Evolutionary conservation across 2,329 filamentous ascomycete genomes (phyloP), one percentile per base, ranked within the genome.

Genomic region (Acarospora socialis): DNA sequence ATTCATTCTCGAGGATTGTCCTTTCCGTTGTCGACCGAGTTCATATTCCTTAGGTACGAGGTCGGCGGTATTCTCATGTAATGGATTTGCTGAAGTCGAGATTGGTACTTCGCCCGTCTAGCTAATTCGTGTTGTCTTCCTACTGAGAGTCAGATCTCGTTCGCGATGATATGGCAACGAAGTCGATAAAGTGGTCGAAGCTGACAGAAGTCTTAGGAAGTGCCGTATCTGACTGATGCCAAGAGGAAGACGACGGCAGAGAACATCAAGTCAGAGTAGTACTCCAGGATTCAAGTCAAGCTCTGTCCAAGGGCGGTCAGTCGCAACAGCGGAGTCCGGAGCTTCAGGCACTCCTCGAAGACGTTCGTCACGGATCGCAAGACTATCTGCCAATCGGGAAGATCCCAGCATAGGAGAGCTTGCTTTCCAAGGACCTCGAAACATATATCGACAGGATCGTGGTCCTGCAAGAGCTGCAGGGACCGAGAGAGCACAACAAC

Each of bases 61-160:
- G 18, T 16, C n/a, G 32, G 21, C 16, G 17, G 24, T 19, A 34
- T 10, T 25, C 23, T 15, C 12, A 25, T 25, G 16, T 12, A 25
- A 15, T 25, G 12, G 8, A 25, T 8, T 25, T 25, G 23, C 12
- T 15, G 7, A 3, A 15, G 7, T 25, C 7, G 7, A 2, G 22
- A 24, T 7, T 3, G 14, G 6, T 12, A n/a, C 12, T 6, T 25
- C 23, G 23, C 23, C 12, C 23, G 7, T 25, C 5, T 8, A 25
- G 8, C 3, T 25, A 5, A 13, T 10, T 25, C 8, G 6, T 15
- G 8, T 10, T 3, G 8, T 15, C 4, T 10, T 7, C 6, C 8
- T 25, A 5, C 8, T 7, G 12, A 7, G 23, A 15, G 12, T 12
- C 23, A 25, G 16, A 13, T 12, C 23, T 6, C 2, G 23, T 24